Percentiles rank a stretch among this genome's conserved stretches.
phyloP scores from a whole-genome alignment of 305 asterid genomes.

The Rubia tinctorum region DNA sequence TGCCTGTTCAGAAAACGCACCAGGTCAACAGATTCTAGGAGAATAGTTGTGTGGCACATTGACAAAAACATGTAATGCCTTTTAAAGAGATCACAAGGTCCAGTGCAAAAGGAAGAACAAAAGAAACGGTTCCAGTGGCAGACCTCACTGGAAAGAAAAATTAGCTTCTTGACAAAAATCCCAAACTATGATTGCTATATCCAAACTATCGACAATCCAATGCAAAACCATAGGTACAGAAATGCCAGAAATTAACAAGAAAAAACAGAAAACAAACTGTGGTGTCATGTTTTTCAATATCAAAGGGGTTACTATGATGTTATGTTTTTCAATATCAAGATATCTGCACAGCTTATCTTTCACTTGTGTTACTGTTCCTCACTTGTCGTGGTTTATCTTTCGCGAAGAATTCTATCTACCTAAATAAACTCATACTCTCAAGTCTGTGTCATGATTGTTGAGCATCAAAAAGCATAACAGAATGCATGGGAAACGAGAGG shows the following conservation, averaged over 20 bases:
- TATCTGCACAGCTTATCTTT: background rate
- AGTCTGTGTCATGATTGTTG: background rate
- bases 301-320: too few species aligned
- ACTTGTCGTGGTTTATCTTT: background rate
- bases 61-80: constrained; percentile 73
- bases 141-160: background rate
- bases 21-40: constrained; percentile 14
- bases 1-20: constrained; percentile 60
- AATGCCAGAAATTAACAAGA: background rate
- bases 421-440: background rate
- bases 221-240: background rate
- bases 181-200: background rate
- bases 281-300: too few species aligned
- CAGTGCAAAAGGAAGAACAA: constrained; percentile 8
- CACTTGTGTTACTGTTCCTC: background rate
- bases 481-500: background rate
- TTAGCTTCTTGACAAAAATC: background rate
- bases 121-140: background rate
- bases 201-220: background rate
- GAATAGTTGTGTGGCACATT: background rate
- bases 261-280: background rate
- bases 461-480: background rate
- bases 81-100: constrained; percentile 27
- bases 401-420: background rate
- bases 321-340: background rate